Evolutionary conservation across 1,139 yeast genomes (phyloP).

Genomic region (Diutina rugosa): DNA sequence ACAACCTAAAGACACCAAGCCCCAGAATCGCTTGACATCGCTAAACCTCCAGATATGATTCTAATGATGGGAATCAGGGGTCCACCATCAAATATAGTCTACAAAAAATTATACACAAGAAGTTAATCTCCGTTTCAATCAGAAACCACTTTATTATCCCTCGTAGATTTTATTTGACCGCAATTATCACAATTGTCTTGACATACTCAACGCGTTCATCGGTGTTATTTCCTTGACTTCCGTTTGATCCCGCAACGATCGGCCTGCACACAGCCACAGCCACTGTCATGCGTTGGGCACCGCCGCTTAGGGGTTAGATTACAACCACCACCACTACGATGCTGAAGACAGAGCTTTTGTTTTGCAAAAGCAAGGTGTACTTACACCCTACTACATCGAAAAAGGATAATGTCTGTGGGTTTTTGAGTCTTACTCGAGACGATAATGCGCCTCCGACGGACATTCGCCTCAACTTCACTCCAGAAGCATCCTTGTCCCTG

Average conservation of each 20-base stretch:
- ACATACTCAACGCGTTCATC: no score
- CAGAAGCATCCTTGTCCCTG: slow-evolving; percentile 41
- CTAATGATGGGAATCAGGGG: no score
- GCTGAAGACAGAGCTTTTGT: slow-evolving; percentile 20
- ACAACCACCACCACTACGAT: background rate
- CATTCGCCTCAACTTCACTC: slow-evolving; percentile 59
- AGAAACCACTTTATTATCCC: no score
- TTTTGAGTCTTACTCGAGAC: slow-evolving; percentile 40
- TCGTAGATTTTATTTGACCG: no score
- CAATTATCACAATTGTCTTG: no score
- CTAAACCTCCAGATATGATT: background rate
- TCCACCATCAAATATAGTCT: no score
- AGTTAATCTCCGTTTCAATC: no score
- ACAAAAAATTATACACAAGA: no score
- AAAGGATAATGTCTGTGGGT: slow-evolving; percentile 71
- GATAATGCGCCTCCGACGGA: slow-evolving; percentile 28
- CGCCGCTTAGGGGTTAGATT: background rate
- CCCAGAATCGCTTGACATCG: background rate
- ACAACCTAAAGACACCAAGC: background rate
- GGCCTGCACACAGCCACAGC: background rate
- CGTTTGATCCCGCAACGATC: no score
- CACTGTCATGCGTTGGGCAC: background rate
- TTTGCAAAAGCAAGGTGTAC: slow-evolving; percentile 58
- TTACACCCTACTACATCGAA: slow-evolving; percentile 71
- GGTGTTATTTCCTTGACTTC: no score